Evolutionary conservation across 495 filamentous ascomycete genomes (phyloP).

Genomic region (Penicillium canariense): DNA sequence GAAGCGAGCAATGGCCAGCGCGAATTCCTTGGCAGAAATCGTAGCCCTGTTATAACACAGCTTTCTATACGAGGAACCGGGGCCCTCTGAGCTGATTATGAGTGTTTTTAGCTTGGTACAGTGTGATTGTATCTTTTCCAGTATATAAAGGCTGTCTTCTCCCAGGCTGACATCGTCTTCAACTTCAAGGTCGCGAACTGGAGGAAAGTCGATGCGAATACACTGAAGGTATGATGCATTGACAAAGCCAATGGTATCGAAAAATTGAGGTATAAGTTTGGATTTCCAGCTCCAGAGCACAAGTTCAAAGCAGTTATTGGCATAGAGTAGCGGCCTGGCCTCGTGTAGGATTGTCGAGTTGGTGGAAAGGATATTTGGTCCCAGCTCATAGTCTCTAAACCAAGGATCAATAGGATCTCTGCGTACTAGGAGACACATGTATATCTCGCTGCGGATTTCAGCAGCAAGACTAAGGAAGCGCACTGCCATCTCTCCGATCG

Average conservation of each 20-base stretch:
- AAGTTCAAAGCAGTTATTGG: slow-evolving; percentile 13
- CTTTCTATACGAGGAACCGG: too few relatives aligned
- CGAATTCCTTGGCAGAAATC: too few relatives aligned
- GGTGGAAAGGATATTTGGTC: slow-evolving; percentile 8
- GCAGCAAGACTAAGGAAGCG: slow-evolving; percentile 8
- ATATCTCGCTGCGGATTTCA: slow-evolving; percentile 18
- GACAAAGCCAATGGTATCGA: slow-evolving; percentile 9
- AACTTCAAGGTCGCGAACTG: slow-evolving; percentile 3
- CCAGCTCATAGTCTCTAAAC: slow-evolving; percentile 6
- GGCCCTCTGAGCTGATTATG: too few relatives aligned
- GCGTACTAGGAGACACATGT: slow-evolving; percentile 11
- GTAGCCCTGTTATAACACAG: too few relatives aligned
- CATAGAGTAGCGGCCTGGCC: slow-evolving; percentile 13
- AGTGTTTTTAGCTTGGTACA: too few relatives aligned
- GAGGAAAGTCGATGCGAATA: slow-evolving; percentile 13
- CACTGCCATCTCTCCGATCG: slow-evolving; percentile 1
- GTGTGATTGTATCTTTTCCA: slow-evolving; percentile 12
- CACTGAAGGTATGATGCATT: slow-evolving; percentile 10
- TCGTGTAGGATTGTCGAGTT: slow-evolving; percentile 9
- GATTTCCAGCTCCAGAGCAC: background rate
- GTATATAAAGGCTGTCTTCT: slow-evolving; percentile 6
- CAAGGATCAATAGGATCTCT: slow-evolving; percentile 12
- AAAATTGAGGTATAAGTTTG: background rate
- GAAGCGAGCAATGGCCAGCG: too few relatives aligned
- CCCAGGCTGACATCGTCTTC: slow-evolving; percentile 7